These are phyloP conservation scores for Trametes hirsuta DNA, from an alignment of 1,284 basidiomycete genomes.

Conservation along the genomic window DNA sequence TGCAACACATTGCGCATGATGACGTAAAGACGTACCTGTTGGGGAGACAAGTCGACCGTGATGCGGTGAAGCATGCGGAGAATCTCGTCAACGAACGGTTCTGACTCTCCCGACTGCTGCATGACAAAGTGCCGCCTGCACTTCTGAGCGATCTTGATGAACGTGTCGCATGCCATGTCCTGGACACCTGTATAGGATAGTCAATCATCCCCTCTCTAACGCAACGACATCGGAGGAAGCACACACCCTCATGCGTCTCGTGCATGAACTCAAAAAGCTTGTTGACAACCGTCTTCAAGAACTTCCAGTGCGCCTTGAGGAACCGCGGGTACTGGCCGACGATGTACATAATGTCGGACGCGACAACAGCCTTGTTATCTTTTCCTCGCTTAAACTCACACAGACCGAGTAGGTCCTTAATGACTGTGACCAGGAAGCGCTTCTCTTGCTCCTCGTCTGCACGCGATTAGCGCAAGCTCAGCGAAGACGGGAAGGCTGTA, in stretches of 20 bases:
- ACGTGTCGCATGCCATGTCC: constrained; percentile 99
- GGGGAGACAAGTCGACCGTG: constrained; percentile 93
- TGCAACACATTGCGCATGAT: constrained; percentile 12
- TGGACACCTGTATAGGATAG: constrained; percentile 75
- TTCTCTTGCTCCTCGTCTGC: constrained; percentile 98
- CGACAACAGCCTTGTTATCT: constrained; percentile 99
- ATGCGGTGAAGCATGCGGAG: constrained; percentile 91
- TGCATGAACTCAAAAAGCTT: constrained; percentile 99
- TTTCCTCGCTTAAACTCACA: constrained; percentile 99
- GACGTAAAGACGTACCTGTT: constrained; percentile 62
- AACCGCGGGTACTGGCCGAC: constrained; percentile 99
- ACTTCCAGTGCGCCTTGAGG: constrained; percentile 99
- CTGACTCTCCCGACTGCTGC: constrained; percentile 96
- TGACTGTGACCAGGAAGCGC: constrained; percentile 98
- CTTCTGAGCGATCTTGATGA: constrained; percentile 99
- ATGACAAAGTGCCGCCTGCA: constrained; percentile 98
- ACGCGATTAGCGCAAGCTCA: constrained; percentile 14
- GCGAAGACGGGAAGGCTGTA: constrained; percentile 25
- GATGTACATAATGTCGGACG: constrained; percentile 99
- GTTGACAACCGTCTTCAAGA: constrained; percentile 99
- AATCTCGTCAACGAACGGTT: constrained; percentile 99
- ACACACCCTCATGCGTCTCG: constrained; percentile 95
- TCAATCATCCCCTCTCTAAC: not conserved
- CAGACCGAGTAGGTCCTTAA: constrained; percentile 96
- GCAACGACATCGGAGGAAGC: constrained; percentile 18